Percentiles rank a stretch among this genome's conserved stretches.
phyloP scores from a whole-genome alignment of 192 early-diverging fungal species.

The Coemansia sp. region DNA sequence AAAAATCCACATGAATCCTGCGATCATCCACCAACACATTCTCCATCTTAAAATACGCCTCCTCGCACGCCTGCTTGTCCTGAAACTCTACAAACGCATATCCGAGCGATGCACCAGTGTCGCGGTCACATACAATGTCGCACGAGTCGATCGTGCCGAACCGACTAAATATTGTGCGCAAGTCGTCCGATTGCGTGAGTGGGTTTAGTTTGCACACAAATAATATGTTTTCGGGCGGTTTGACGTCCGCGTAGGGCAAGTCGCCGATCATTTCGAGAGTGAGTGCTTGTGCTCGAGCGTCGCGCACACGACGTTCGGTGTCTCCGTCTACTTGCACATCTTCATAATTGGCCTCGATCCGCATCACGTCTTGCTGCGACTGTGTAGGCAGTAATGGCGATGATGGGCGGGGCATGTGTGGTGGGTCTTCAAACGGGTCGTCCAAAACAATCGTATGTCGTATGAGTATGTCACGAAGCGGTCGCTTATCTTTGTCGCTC shows the following conservation, averaged over 20 bases:
- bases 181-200: slow-evolving; percentile 83
- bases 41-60: slow-evolving; percentile 97
- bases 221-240: slow-evolving; percentile 93
- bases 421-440: slow-evolving; percentile 88
- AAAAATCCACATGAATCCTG: slow-evolving; percentile 96
- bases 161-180: slow-evolving; percentile 88
- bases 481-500: slow-evolving; percentile 72
- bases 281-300: slow-evolving; percentile 81
- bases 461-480: slow-evolving; percentile 83
- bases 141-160: slow-evolving; percentile 90
- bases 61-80: slow-evolving; percentile 80
- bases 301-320: slow-evolving; percentile 63
- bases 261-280: slow-evolving; percentile 98
- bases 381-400: slow-evolving; percentile 73
- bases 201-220: slow-evolving; percentile 97
- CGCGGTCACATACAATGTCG: slow-evolving; percentile 85
- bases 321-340: slow-evolving; percentile 59
- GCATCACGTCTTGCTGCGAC: slow-evolving; percentile 67
- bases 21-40: slow-evolving; percentile 95
- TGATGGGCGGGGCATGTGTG: slow-evolving; percentile 64
- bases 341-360: slow-evolving; percentile 83
- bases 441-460: slow-evolving; percentile 90
- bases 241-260: slow-evolving; percentile 93
- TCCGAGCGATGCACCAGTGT: slow-evolving; percentile 77
- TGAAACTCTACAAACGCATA: slow-evolving; percentile 98